Conservation (phyloP, 371 early-diverging fungal species). For the Mucor saturninus region DNA sequence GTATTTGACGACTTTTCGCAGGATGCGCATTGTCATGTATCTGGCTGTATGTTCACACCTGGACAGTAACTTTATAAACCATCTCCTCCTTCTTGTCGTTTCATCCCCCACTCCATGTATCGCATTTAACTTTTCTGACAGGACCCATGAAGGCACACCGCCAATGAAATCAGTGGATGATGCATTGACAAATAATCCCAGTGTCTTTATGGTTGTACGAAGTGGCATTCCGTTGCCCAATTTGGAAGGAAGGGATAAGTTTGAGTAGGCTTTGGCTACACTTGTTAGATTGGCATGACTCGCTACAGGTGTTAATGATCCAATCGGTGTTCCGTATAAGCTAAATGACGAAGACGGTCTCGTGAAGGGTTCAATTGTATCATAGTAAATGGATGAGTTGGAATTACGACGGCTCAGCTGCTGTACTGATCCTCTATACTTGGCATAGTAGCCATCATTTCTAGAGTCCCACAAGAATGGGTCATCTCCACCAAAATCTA, state of each 20-base stretch:
- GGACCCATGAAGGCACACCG: conserved; percentile 13
- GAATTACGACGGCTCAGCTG: conserved; percentile 38
- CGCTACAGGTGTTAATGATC: conserved; percentile 32
- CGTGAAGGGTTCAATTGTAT: conserved; percentile 21
- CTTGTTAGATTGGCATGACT: conserved; percentile 34
- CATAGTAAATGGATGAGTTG: conserved; percentile 34
- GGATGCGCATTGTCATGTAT: conserved; percentile 9
- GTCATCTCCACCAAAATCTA: conserved; percentile 35
- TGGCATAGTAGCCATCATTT: conserved; percentile 19
- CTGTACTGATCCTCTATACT: conserved; percentile 8
- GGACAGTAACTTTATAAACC: conserved; percentile 9
- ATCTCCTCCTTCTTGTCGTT: background rate
- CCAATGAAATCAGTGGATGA: conserved; percentile 1
- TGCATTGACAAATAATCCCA: conserved; percentile 17
- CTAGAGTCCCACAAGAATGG: conserved; percentile 28
- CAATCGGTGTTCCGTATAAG: conserved; percentile 33
- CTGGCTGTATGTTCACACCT: conserved; percentile 8
- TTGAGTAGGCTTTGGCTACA: conserved; percentile 30
- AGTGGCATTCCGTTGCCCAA: conserved; percentile 21
- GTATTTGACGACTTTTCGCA: conserved; percentile 31
- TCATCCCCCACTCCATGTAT: conserved; percentile 8
- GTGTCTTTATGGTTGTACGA: conserved; percentile 23
- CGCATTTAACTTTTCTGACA: conserved; percentile 25
- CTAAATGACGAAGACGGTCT: conserved; percentile 24
- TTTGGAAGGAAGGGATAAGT: conserved; percentile 22